A percentile compares a stretch with the other conserved stretches of the same genome.
Evolutionary conservation across 495 filamentous ascomycete genomes (phyloP).

Genomic region (Hypoxylon trugodes): DNA sequence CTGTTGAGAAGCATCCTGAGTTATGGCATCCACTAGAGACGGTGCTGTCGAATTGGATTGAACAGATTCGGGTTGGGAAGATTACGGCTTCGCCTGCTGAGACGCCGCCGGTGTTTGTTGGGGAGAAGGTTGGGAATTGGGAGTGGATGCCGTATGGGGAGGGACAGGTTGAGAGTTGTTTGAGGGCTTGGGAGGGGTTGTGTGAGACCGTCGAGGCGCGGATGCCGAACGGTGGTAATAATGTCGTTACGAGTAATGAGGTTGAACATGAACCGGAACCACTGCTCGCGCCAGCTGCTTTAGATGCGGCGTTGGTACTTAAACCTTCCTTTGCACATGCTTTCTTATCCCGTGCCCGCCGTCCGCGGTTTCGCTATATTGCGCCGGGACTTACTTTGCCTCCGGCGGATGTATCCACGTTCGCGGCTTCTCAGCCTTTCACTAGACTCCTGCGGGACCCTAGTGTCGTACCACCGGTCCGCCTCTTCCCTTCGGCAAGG

Average conservation of each 20-base stretch:
- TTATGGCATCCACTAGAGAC: constrained; percentile 53
- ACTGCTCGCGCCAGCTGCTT: constrained; percentile 35
- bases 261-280: constrained; percentile 16
- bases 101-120: constrained; percentile 13
- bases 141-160: constrained; percentile 35
- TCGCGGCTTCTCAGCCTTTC: constrained; percentile 39
- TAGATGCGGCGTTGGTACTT: constrained; percentile 46
- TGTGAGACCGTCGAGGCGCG: constrained; percentile 33
- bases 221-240: neutral
- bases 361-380: constrained; percentile 46
- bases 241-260: neutral
- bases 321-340: constrained; percentile 44
- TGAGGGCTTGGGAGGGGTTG: constrained; percentile 34
- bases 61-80: constrained; percentile 45
- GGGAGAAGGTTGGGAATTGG: constrained; percentile 39
- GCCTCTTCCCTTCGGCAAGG: constrained; percentile 39
- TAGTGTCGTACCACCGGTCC: constrained; percentile 29
- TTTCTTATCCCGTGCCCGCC: constrained; percentile 42
- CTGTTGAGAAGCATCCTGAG: constrained; percentile 15
- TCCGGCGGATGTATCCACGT: constrained; percentile 36
- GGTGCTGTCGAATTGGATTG: constrained; percentile 51
- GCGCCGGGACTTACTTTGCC: constrained; percentile 50
- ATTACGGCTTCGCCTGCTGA: constrained; percentile 32
- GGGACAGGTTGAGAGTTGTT: constrained; percentile 25
- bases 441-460: constrained; percentile 25